Percentiles rank a stretch among this genome's conserved stretches.
These are phyloP conservation scores for Russula dissimulans DNA, from an alignment of 768 basidiomycete genomes.

Conservation along the genomic window DNA sequence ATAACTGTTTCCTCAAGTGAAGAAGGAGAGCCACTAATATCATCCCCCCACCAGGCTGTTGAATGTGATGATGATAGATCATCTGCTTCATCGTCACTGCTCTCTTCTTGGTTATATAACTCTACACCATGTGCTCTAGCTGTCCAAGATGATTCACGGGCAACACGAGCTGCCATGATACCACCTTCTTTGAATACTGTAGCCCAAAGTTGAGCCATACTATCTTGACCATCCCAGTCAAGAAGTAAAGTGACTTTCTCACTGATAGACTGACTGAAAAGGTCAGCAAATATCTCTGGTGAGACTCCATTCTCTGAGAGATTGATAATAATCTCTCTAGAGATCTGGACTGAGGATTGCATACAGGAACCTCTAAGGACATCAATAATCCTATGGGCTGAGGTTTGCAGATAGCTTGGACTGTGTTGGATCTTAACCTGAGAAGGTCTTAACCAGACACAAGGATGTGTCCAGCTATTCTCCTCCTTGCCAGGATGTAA, in stretches of 20 bases:
- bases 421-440: conserved; percentile 32
- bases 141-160: conserved; percentile 20
- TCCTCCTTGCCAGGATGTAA: conserved; percentile 20
- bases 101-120: conserved; percentile 19
- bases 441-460: conserved; percentile 26
- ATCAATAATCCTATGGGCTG: conserved; percentile 41
- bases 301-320: conserved; percentile 57
- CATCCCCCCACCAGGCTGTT: conserved; percentile 64
- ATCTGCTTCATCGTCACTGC: conserved; percentile 21
- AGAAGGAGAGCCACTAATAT: conserved; percentile 50
- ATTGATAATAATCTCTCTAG: conserved; percentile 53
- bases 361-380: conserved; percentile 45
- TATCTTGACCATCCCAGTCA: conserved; percentile 19
- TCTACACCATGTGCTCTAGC: conserved; percentile 25
- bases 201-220: conserved; percentile 22
- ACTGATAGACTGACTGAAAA: conserved; percentile 21
- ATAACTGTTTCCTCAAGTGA: conserved; percentile 53
- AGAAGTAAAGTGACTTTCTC: conserved; percentile 22
- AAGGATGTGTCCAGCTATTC: conserved; percentile 12
- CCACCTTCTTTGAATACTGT: conserved; percentile 20
- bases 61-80: conserved; percentile 31
- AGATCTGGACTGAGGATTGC: conserved; percentile 37
- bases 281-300: conserved; percentile 29
- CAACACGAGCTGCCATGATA: conserved; percentile 21
- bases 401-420: conserved; percentile 26